These are phyloP conservation scores for Hypoxylon subgilvum DNA, from an alignment of 495 filamentous ascomycete genomes.

Conservation along the genomic window DNA sequence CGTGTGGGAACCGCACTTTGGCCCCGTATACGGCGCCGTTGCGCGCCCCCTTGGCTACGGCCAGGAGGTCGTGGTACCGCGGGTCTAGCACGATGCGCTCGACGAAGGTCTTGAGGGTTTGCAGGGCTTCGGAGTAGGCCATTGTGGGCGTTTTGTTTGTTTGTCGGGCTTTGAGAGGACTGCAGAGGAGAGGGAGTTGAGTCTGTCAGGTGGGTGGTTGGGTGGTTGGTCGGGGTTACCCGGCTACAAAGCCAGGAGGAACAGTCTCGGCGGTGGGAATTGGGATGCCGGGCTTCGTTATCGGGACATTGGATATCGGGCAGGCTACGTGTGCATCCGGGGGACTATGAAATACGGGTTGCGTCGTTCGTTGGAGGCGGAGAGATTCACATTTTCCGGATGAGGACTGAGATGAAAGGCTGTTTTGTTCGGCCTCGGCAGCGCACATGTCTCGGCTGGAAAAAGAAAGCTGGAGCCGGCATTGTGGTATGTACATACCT, in stretches of 20 bases:
- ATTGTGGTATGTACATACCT: neutral
- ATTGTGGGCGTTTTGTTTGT: neutral
- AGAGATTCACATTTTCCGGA: conserved; percentile 1
- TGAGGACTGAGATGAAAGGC: conserved; percentile 6
- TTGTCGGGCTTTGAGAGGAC: neutral
- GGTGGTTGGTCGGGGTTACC: neutral
- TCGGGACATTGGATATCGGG: conserved; percentile 17
- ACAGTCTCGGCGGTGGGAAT: neutral
- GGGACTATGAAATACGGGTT: neutral
- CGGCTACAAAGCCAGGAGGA: neutral
- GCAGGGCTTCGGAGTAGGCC: neutral
- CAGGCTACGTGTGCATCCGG: neutral
- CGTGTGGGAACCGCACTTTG: conserved; percentile 98
- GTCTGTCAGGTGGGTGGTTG: neutral
- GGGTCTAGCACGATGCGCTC: conserved; percentile 82
- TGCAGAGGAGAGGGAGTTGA: neutral
- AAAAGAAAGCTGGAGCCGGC: conserved; percentile 11
- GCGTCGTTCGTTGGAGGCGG: neutral
- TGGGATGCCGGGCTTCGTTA: conserved; percentile 1
- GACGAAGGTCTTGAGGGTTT: conserved; percentile 49
- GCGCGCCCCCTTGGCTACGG: conserved; percentile 85
- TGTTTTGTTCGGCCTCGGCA: conserved; percentile 23
- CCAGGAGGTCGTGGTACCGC: conserved; percentile 77
- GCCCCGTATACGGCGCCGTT: conserved; percentile 97
- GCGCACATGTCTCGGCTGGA: conserved; percentile 33